phyloP scores from a whole-genome alignment of 805 yeast genomes.

The Ogataea paraovalis region DNA sequence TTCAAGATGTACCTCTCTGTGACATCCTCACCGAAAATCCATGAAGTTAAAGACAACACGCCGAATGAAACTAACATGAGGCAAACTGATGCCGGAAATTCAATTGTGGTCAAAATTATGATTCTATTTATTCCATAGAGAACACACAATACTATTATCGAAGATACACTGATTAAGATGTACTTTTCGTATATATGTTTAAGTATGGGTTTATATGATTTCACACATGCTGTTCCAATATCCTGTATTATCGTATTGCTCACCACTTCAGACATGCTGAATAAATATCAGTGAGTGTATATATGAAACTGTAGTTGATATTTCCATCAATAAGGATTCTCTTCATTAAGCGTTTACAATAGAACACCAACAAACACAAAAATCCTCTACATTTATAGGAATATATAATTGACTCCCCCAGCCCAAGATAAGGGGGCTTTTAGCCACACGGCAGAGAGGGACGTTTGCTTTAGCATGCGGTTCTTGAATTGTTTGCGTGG shows the following conservation, averaged over 20 bases:
- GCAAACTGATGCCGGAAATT: slow-evolving; percentile 68
- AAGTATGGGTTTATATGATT: slow-evolving; percentile 10
- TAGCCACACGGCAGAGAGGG: slow-evolving; percentile 1
- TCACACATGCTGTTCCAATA: neutral
- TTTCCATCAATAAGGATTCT: no score
- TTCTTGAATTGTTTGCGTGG: neutral
- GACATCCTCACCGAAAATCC: slow-evolving; percentile 33
- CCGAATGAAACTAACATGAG: slow-evolving; percentile 61
- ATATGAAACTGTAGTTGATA: neutral
- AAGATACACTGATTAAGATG: slow-evolving; percentile 46
- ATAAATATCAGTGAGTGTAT: neutral
- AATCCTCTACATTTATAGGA: neutral
- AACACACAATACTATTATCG: slow-evolving; percentile 39
- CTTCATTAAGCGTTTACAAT: no score
- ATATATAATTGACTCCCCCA: neutral
- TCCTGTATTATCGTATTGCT: neutral
- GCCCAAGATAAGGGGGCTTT: neutral
- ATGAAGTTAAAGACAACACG: slow-evolving; percentile 37
- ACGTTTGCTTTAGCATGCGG: neutral
- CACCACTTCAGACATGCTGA: neutral
- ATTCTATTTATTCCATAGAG: slow-evolving; percentile 53
- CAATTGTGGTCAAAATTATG: slow-evolving; percentile 42
- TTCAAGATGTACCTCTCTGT: slow-evolving; percentile 24
- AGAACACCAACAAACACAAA: no score
- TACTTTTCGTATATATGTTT: slow-evolving; percentile 40